Base-by-base conservation (phyloP, 177 flowering plant genomes). In the Vitis hybrid region DNA sequence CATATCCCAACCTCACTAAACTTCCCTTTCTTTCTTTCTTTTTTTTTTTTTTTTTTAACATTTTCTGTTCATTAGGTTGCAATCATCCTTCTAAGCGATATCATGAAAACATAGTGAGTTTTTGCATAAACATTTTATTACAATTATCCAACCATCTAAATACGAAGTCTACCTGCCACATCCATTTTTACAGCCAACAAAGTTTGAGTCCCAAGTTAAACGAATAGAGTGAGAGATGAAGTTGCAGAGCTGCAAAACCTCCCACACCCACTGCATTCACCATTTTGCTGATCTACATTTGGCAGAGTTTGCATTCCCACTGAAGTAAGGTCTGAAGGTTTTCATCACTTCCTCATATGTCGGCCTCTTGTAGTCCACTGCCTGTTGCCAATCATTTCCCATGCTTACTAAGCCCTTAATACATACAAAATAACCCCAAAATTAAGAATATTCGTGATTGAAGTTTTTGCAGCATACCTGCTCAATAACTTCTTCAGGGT, bases 291-390 rank as follows among this genome's bases (percentile, higher is more conserved):
- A 87, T 75, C 80, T 85, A 82, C 93, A 83, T 78, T 84, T 83
- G 12, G 85, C 79, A 17, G 93, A 77, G 68, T 62, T 72, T 50
- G 75, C 78, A 27, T 73, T 76, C 7, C 60, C 82, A 30, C 70
- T 67, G 46, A 94, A 64, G 81, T 83, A 82, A 59, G 92, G 85
- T 73, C 60, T 66, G 81, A 94, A 94, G 66, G 88, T 84, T 72
- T 70, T 79, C 73, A 94, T 79, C 32, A 94, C 98, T 84, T 91
- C 84, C 82, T 87, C 93, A 50, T 94, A 94, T 15, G 85, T 83
- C 57, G 89, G 95, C 83, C 98, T 86, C 81, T 94, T 94, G 81
- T 94, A 92, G 74, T 94, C 98, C 58, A 87, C 98, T 15, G 97
- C 98, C 97, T 93, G 89, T 46, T 72, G 66, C 56, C 64, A 70